Conservation (phyloP, 495 filamentous ascomycete genomes). For the Hypomontagnella submonticulosa region DNA sequence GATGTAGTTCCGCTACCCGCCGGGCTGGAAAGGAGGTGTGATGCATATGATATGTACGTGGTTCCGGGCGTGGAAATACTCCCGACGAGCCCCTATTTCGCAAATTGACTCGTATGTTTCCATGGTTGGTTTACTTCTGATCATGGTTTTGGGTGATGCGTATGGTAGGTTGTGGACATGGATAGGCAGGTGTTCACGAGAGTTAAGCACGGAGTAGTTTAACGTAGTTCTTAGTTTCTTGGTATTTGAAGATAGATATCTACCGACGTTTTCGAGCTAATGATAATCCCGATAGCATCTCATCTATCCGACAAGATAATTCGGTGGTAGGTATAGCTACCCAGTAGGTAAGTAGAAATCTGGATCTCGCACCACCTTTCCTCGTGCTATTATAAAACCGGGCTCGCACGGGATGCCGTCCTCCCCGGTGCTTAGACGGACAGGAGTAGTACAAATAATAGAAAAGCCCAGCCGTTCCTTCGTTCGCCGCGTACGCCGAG, state of each 20-base stretch:
- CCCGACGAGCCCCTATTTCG: too few relatives aligned
- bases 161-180: too few relatives aligned
- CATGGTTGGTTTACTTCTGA: too few relatives aligned
- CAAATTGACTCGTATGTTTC: too few relatives aligned
- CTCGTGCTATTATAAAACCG: conserved; percentile 11
- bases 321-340: too few relatives aligned
- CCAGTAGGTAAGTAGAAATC: conserved; percentile 5
- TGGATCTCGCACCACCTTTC: neutral
- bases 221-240: neutral
- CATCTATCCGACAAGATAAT: too few relatives aligned
- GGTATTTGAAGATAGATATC: conserved; percentile 2
- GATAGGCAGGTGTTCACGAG: too few relatives aligned
- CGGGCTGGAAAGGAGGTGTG: neutral
- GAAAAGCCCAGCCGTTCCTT: conserved; percentile 12
- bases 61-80: neutral
- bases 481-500: conserved; percentile 22
- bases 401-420: neutral
- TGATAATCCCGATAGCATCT: too few relatives aligned
- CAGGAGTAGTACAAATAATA: neutral
- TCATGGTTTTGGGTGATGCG: too few relatives aligned
- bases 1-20: neutral
- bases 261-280: neutral
- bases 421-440: neutral
- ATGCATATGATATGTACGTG: neutral
- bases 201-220: neutral